Evolutionary conservation across 2,329 filamentous ascomycete species (phyloP), one percentile per base, ranked within the genome.

Genomic region (Diaporthe vexans): DNA sequence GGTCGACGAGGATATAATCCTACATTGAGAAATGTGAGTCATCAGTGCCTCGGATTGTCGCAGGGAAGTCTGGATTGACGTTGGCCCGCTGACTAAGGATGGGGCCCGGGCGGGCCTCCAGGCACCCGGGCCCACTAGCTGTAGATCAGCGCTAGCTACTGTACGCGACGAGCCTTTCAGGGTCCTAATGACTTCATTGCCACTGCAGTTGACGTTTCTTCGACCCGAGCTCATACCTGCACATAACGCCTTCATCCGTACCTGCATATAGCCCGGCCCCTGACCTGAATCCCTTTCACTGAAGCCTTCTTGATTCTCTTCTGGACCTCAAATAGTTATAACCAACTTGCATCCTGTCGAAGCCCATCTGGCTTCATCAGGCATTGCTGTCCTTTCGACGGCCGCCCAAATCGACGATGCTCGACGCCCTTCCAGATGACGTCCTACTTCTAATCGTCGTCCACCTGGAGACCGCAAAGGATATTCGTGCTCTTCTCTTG

Each of bases 391-490:
- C 24, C 33, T 61, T 21, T 33, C 9, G 24, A 26, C 46, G 10
- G 29, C 57, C 70, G 21, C 17, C 7, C 46, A 51, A 51, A 4
- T 5, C 73, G 79, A 56, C 24, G 17, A 74, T 74, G 72, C 82
- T 89, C 74, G 82, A 82, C 73, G 80, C 80, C 43, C 84, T 90
- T 8, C 87, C 88, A 7, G 83, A 86, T 77, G 88, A 90, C 74
- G 80, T 90, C 71, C 76, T 90, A 24, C 84, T 88, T 75, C 83
- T 88, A 74, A 80, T 90, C 15, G 76, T 89, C 67, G 81, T 83
- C 40, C 80, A 87, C 75, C 79, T 90, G 59, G 83, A 88, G 75
- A 88, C 86, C 13, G 87, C 88, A 58, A 81, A 83, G 57, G 87
- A 89, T 75, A 76, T 89, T 10, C 83, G 86, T 21, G 79, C 81